Base-by-base conservation (phyloP, 305 asterid genomes). In the Ilex paraguariensis region DNA sequence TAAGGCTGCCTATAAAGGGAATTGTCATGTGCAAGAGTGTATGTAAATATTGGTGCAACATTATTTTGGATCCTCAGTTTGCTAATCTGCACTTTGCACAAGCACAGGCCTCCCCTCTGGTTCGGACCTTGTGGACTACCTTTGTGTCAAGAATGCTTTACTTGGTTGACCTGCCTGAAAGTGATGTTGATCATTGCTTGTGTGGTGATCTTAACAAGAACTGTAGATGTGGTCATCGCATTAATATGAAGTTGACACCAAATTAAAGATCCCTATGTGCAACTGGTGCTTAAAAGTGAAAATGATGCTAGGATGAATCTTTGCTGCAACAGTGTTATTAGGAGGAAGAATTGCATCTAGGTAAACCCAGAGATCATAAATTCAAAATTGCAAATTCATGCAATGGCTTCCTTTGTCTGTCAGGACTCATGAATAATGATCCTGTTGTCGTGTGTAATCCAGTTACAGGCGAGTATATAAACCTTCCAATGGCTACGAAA, bases 401-500 rank as follows among this genome's bases (percentile, higher is more conserved):
- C 7, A 59, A 40, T 13, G 51, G 50, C n/a, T n/a, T 58, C n/a
- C 62, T 58, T 15, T 58, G 62, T 58, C 21, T 58, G 62, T 39
- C 49, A 6, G 32, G n/a, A 10, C 51, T 33, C 51, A 6, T 3
- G 2, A 3, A 1, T 31, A 31, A 56, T 56, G 39, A 56, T 40
- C 52, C 62, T 6, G 10, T 32, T 0, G 7, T 59, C 33, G 15
- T 59, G 21, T 59, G 52, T 15, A 59, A 59, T 40, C 62, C 16
- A 46, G 62, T 58, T 40, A 16, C 50, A 15, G 45, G 21, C 1
- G 62, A 59, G 51, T 59, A 59, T 40, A 59, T 59, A 40, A 21
- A 59, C 17, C 62, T 59, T 11, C 52, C 62, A 12, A 9, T 28
- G 7, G 28, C 62, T n/a, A 9, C 28, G 3, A 16, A 42, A 36